Evolutionary conservation across 2,329 filamentous ascomycete genomes (phyloP), one percentile per base, ranked within the genome.

Genomic region (Verticillium tricorpus): DNA sequence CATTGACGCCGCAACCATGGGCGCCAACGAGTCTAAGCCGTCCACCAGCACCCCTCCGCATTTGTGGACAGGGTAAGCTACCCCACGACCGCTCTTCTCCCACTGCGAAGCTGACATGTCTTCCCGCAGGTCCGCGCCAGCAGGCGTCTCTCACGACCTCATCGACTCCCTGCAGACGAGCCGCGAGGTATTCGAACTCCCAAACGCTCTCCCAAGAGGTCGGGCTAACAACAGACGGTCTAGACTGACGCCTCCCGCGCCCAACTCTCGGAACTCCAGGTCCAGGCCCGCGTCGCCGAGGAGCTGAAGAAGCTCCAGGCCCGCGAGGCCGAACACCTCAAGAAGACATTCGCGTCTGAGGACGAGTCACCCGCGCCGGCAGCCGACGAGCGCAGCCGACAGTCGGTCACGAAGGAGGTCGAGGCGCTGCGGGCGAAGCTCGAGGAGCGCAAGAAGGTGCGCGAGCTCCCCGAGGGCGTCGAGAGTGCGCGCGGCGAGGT

Each of bases 191-290:
- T 28, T 28, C 28, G 28, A 5, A 28, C 28, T 28, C 28, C 28
- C 28, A 28, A 28, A 28, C 28, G 28, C 28, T 6, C 28, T 28
- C 28, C 28, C 28, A 28, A 6, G 28, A 5, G 28, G 28, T 5
- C 5, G 25, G 60, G 69, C 65, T 45, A 15, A 39, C 19, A 22
- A 22, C 39, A n/a, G 58, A 55, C 40, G 32, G 17, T 39, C 63
- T 73, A 98, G 94, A 94, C 90, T 77, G 93, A 98, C 80, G 87
- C 89, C 63, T 93, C 92, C 67, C 93, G 94, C 73, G 85, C 89
- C 70, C 91, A 91, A 78, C 82, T 89, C 72, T 80, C 92, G 75
- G 94, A 98, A 79, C 87, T 95, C 66, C 89, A 94, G 70, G 89
- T 97, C 76, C 93, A 97, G 80, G 81, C 86, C 73, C 93, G 94